Evolutionary conservation across 352 stramenopile species (phyloP).

Genomic region (Aphanomyces astaci): DNA sequence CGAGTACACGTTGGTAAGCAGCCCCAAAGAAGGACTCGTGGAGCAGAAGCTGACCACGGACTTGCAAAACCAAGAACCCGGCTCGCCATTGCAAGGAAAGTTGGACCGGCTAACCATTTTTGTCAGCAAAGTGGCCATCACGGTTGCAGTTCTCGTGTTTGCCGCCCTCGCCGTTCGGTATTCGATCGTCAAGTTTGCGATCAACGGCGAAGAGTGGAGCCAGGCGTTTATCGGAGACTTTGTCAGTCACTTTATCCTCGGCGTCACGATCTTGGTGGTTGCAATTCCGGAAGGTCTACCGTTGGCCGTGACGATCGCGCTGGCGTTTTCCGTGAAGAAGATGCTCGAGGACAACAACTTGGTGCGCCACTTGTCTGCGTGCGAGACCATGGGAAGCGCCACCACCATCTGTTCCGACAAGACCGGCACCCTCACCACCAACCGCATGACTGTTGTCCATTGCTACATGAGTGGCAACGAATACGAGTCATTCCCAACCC

Average conservation of each 20-base stretch:
- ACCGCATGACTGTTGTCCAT: constrained; percentile 86
- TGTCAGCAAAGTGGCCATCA: background rate
- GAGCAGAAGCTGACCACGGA: no score
- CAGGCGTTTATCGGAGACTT: background rate
- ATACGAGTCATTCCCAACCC: constrained; percentile 32
- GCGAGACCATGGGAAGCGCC: constrained; percentile 77
- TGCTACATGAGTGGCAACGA: constrained; percentile 51
- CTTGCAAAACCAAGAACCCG: background rate
- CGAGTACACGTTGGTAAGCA: background rate
- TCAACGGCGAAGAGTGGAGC: background rate
- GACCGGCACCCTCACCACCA: constrained; percentile 83
- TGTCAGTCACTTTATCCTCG: background rate
- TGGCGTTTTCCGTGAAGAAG: constrained; percentile 63
- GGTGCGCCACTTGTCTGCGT: constrained; percentile 76
- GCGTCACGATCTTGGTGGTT: constrained; percentile 1
- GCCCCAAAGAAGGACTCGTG: background rate
- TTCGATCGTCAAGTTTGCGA: constrained; percentile 5
- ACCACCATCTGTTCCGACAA: constrained; percentile 89
- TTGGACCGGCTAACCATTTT: background rate
- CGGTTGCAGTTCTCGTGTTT: background rate
- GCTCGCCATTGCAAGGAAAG: background rate
- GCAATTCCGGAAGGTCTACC: constrained; percentile 60
- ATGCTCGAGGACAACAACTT: constrained; percentile 69
- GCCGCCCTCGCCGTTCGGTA: background rate
- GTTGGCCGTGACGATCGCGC: constrained; percentile 71